A percentile compares a stretch with the other conserved stretches of the same genome.
Evolutionary conservation across 345 rosid species (phyloP).

Genomic region (Sapria himalayana): DNA sequence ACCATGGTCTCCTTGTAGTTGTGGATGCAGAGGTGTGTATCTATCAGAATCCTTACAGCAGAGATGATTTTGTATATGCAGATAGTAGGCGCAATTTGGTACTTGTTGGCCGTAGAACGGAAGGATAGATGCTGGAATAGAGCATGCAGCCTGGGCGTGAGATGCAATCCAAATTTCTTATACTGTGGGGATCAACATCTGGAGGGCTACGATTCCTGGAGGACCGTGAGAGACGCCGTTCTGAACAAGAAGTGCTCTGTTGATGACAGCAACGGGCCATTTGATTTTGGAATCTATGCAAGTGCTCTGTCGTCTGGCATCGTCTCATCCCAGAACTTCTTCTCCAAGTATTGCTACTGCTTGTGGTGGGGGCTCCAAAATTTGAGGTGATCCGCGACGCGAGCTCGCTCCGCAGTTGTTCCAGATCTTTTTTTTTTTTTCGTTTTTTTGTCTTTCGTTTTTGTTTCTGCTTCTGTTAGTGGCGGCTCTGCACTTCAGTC

Average conservation of each 20-base stretch:
- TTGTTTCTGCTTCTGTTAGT: no score
- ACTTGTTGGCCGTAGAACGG: slow-evolving; percentile 66
- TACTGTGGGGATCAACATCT: slow-evolving; percentile 50
- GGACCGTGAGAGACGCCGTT: slow-evolving; percentile 7
- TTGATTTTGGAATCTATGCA: slow-evolving; percentile 57
- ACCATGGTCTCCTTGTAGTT: no score
- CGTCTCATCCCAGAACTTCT: slow-evolving; percentile 55
- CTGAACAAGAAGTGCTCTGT: slow-evolving; percentile 21
- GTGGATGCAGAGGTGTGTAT: no score
- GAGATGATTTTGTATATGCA: no score
- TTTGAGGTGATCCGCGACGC: slow-evolving; percentile 58
- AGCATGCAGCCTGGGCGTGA: slow-evolving; percentile 14
- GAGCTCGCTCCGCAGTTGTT: no score
- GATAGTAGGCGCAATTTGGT: slow-evolving; percentile 95
- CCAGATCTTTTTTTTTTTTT: background rate
- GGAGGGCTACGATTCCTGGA: slow-evolving; percentile 37
- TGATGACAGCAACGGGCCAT: slow-evolving; percentile 17
- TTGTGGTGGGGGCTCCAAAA: slow-evolving; percentile 99
- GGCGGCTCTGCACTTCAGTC: no score
- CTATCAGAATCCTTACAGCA: no score
- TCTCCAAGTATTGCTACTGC: slow-evolving; percentile 65
- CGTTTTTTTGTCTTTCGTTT: no score
- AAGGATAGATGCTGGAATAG: slow-evolving; percentile 57
- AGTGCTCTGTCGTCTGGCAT: slow-evolving; percentile 53
- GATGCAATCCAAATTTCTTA: slow-evolving; percentile 27